Base-by-base conservation (phyloP, 2,329 filamentous ascomycete genomes). In the Nakataea oryzae region DNA sequence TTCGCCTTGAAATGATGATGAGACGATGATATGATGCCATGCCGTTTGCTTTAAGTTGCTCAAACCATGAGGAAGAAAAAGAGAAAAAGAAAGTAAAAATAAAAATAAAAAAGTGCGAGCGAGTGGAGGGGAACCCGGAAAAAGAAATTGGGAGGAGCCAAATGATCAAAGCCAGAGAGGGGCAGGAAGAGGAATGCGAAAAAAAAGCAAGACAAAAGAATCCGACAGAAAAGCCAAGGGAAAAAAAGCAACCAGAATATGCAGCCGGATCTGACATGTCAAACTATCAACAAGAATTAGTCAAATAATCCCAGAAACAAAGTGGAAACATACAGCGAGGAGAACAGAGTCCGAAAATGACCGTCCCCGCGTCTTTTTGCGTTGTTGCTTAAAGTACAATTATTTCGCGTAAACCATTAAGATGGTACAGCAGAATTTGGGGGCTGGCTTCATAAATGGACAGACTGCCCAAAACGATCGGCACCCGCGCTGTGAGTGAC, bases 21-120 rank as follows among this genome's bases (percentile, higher is more conserved):
- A n/a, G n/a, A 50, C 41, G 41, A 50, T 50, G 41, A 50, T 50
- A 50, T 50, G n/a, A 50, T 50, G 41, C 41, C 41, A 50, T 50
- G 41, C 41, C 41, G 41, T 50, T 50, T 50, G 41, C 41, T 50
- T 63, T 59, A 54, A 34, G 60, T 55, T 64, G 57, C 61, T 63
- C 26, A 62, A 34, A 61, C 54, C 58, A 60, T 34, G 58, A 59
- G 50, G 32, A 55, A 28, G 34, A 29, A 59, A 54, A 50, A n/a
- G 1, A 28, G 29, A 60, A 62, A 32, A n/a, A 9, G 21, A 50
- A 2, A 9, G 58, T 61, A 32, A n/a, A 9, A 8, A 50, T 1
- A 9, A n/a, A 17, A 50, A 50, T 6, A 50, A 8, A 50, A 50
- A 50, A 5, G 41, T 7, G 41, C 41, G 41, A 50, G 41, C 41